Percentiles rank a stretch among this genome's conserved stretches.
Evolutionary conservation across 257 asterid species (phyloP).

Genomic region (Ilex aquifolium): DNA sequence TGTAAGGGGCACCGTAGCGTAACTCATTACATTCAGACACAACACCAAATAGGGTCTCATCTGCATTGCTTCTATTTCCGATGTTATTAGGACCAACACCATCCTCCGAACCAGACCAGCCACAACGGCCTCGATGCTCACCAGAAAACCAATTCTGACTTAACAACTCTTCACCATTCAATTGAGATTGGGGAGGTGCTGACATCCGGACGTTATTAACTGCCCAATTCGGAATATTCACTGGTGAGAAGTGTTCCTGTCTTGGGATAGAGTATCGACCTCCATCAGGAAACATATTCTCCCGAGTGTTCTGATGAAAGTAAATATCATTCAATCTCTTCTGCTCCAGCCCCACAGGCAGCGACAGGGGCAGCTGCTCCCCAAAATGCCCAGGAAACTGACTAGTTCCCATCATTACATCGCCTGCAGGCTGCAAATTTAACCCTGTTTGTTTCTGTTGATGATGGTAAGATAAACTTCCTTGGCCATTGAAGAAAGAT

Average conservation of each 20-base stretch:
- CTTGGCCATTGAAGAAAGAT: slow-evolving; percentile 51
- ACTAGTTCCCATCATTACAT: slow-evolving; percentile 42
- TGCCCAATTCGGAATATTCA: slow-evolving; percentile 48
- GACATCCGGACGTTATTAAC: slow-evolving; percentile 37
- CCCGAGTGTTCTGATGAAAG: slow-evolving; percentile 48
- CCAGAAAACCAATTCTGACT: slow-evolving; percentile 51
- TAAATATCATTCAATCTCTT: slow-evolving; percentile 56
- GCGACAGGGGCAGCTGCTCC: slow-evolving; percentile 49
- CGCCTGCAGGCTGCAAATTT: slow-evolving; percentile 42
- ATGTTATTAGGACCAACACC: slow-evolving; percentile 31
- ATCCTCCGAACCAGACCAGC: slow-evolving; percentile 54
- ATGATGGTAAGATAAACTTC: slow-evolving; percentile 41
- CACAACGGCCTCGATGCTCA: slow-evolving; percentile 44
- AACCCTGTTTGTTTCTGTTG: slow-evolving; percentile 50
- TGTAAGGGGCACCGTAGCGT: slow-evolving; percentile 35
- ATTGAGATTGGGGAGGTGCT: slow-evolving; percentile 43
- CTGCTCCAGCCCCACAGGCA: slow-evolving; percentile 47
- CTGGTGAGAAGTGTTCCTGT: slow-evolving; percentile 35
- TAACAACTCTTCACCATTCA: slow-evolving; percentile 36
- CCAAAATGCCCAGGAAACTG: slow-evolving; percentile 48
- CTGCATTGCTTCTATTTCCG: slow-evolving; percentile 44
- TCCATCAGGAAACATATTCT: slow-evolving; percentile 36
- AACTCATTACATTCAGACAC: slow-evolving; percentile 65
- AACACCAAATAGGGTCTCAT: slow-evolving; percentile 71
- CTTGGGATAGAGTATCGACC: slow-evolving; percentile 45